Percentiles rank a stretch among this genome's conserved stretches.
Conservation (phyloP, 805 yeast species). For the Yarrowia sp. region DNA sequence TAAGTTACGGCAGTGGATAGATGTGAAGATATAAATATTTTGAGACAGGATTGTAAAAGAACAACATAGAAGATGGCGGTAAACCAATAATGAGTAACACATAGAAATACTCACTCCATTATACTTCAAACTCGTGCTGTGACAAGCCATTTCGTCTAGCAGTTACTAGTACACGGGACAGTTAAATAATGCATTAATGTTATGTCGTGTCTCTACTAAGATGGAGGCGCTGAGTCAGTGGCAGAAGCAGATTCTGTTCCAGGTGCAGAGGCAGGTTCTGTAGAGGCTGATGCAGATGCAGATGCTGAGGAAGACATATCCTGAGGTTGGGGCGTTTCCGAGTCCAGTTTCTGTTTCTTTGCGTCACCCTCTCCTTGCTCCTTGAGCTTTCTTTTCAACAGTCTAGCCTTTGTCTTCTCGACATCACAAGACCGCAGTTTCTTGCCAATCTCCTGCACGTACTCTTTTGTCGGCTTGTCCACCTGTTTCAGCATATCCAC, state of each 20-base stretch:
- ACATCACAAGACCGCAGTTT: constrained; percentile 47
- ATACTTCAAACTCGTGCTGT: too few species aligned
- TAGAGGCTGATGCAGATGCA: neutral
- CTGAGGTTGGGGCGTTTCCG: constrained; percentile 23
- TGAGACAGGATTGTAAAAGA: too few species aligned
- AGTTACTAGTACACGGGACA: too few species aligned
- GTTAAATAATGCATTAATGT: constrained; percentile 5
- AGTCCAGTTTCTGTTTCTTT: constrained; percentile 25
- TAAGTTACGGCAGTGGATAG: too few species aligned
- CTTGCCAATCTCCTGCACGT: constrained; percentile 49
- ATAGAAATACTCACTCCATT: too few species aligned
- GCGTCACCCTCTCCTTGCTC: constrained; percentile 14
- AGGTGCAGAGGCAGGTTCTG: neutral
- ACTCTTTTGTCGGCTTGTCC: constrained; percentile 46
- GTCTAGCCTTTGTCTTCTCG: constrained; percentile 8
- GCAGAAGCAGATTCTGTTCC: neutral
- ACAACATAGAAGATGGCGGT: too few species aligned
- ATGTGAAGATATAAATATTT: too few species aligned
- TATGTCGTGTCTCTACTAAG: neutral
- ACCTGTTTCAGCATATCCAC: constrained; percentile 43
- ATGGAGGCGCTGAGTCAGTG: neutral
- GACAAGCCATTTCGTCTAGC: too few species aligned
- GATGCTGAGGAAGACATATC: neutral
- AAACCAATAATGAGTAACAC: too few species aligned
- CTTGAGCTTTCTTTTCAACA: constrained; percentile 24